Conservation (phyloP, 2,329 filamentous ascomycete species). For the Chaetoscypha palmicola region DNA sequence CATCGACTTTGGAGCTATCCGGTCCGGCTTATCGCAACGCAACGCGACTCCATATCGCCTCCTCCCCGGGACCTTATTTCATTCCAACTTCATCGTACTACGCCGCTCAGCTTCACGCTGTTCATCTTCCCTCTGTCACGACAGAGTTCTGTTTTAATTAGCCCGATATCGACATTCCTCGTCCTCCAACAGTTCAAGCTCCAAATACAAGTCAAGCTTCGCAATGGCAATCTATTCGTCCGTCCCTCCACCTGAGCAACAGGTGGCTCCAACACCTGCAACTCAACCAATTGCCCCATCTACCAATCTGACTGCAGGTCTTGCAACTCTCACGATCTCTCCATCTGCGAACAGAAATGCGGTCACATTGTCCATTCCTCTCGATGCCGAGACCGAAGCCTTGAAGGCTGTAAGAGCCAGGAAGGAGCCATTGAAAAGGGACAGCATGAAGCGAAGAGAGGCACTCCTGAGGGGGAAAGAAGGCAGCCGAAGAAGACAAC, state of each 20-base stretch:
- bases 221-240: constrained; percentile 48
- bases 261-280: constrained; percentile 21
- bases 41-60: not conserved
- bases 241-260: constrained; percentile 42
- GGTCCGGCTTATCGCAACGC: constrained; percentile 15
- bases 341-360: constrained; percentile 52
- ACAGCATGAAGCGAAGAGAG: constrained; percentile 46
- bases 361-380: constrained; percentile 63
- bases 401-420: constrained; percentile 18
- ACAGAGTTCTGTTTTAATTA: not conserved
- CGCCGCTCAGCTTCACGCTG: not conserved
- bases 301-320: constrained; percentile 47
- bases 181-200: not conserved
- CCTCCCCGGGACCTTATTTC: not conserved
- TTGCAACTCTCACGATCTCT: constrained; percentile 49
- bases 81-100: constrained; percentile 1
- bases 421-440: constrained; percentile 29
- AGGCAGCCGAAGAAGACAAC: constrained; percentile 73
- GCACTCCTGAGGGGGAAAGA: constrained; percentile 77
- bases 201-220: not conserved
- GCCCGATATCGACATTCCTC: too few relatives aligned
- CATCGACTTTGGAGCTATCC: constrained; percentile 4
- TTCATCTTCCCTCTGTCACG: not conserved
- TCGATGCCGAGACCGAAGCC: constrained; percentile 49
- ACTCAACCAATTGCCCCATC: constrained; percentile 49